Base-by-base conservation (phyloP, 441 rosid species). In the Adansonia gregorii region DNA sequence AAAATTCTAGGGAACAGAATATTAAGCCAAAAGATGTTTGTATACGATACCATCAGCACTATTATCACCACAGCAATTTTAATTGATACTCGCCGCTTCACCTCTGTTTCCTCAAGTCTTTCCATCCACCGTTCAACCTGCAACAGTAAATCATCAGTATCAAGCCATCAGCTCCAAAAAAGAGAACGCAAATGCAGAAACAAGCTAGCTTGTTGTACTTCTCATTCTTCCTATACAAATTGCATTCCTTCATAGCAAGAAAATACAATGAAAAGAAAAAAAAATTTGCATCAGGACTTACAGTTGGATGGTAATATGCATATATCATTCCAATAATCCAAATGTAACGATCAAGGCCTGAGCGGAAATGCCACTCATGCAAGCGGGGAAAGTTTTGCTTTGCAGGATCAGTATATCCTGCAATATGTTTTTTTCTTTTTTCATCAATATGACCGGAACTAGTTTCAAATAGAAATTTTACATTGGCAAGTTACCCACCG, bases 301-400 rank as follows among this genome's bases (percentile, higher is more conserved):
- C 95, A 69, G 90, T 89, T 63, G 95, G 96, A 84, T 92, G 94
- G 83, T 86, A 92, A 81, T 90, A 92, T 41, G 96, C 96, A 85
- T 92, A 92, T 14, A 90, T 81, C 96, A 92, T 92, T 73, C 96
- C 96, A 35, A 90, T 84, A 78, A 92, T 92, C 96, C 96, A 90
- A 77, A 92, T 90, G 77, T 92, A 92, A 59, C 96, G 93, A 80
- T 90, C 96, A 82, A 92, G 96, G 49, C 96, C 96, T 0, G 96
- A 92, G 75, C 96, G 89, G 80, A 92, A 92, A 87, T 90, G 93
- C 96, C 96, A 92, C 80, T 92, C 94, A 74, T 92, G 93, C 87
- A 92, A 82, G 74, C 82, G 79, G 20, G 93, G 85, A 54, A 89
- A 77, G 55, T 85, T 83, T 12, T 91, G 94, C 68, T 89, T 90